Evolutionary conservation across 352 stramenopile genomes (phyloP), one percentile per base, ranked within the genome.

Genomic region (Globisporangium mamillatum): DNA sequence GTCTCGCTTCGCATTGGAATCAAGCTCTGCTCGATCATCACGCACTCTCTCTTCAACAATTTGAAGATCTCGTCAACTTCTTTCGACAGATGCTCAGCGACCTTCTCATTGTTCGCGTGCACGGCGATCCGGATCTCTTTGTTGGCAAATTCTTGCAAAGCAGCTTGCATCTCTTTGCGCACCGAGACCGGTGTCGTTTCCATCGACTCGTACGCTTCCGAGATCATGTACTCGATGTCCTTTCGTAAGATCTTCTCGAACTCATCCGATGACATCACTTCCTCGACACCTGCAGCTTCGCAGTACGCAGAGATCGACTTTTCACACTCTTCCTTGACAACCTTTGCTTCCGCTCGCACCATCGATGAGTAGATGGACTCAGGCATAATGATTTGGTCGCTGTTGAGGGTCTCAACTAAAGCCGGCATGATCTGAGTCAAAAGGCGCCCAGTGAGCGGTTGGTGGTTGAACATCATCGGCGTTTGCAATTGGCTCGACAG

Each of bases 281-380:
- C 82, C 75, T 92, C 78, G 2, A 84, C 50, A 16, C 73, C 79
- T 63, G 78, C 75, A 70, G 86, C 80, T 68, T 92, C 82, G n/a
- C 86, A 92, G 54, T 88, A 84, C 14, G 74, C 74, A 0, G 80
- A 63, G 65, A 95, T 95, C 24, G 75, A 75, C 32, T 81, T 81
- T 53, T 93, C 80, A 44, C 74, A 93, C 22, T 70, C 73, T 52
- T 86, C 79, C 65, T 92, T 87, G 3, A 75, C 67, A 20, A 80
- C 81, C 52, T 88, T 85, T 6, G 85, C 86, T 63, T 96, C 83
- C 0, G 86, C 85, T 57, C 87, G 85, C 34, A 93, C 86, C 75
- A 96, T 91, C 1, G 86, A 94, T 57, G 88, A 88, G 66, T 94
- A 96, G 69, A 96, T 96, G 4, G 88, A 94, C 70, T 94, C 88